Percentiles rank a stretch among this genome's conserved stretches.
These are phyloP conservation scores for Curvularia hawaiiensis DNA, from an alignment of 2,329 filamentous ascomycete genomes.

Conservation along the genomic window DNA sequence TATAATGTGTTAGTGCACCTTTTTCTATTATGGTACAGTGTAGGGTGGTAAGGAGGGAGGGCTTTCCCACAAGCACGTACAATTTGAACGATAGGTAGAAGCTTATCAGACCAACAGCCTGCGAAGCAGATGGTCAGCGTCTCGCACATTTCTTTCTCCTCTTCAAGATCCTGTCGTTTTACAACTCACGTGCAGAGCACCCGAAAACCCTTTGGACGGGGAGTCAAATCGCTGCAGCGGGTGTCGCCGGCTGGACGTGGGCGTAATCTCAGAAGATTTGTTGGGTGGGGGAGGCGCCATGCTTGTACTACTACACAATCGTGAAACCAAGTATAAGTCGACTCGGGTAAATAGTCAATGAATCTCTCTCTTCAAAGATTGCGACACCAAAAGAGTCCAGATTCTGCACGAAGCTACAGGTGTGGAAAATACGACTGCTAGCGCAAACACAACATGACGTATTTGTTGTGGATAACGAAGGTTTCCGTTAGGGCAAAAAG, in stretches of 20 bases:
- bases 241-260: conserved; percentile 53
- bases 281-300: conserved; percentile 8
- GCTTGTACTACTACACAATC: background rate
- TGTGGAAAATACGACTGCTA: background rate
- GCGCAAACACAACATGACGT: conserved; percentile 17
- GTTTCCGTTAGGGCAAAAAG: background rate
- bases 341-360: no score
- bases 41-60: background rate
- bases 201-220: conserved; percentile 67
- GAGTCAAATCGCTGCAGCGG: conserved; percentile 69
- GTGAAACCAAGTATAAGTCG: background rate
- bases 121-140: background rate
- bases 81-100: conserved; percentile 54
- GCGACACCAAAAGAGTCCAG: background rate
- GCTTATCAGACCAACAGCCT: conserved; percentile 50
- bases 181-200: conserved; percentile 60
- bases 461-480: conserved; percentile 1
- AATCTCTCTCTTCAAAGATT: background rate
- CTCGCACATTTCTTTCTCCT: background rate
- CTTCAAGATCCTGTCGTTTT: background rate
- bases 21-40: background rate
- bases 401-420: background rate
- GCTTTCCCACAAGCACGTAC: conserved; percentile 22
- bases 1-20: conserved; percentile 17
- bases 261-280: conserved; percentile 13